Evolutionary conservation across 2,329 filamentous ascomycete species (phyloP).

Genomic region (Bipolaris sorokiniana): DNA sequence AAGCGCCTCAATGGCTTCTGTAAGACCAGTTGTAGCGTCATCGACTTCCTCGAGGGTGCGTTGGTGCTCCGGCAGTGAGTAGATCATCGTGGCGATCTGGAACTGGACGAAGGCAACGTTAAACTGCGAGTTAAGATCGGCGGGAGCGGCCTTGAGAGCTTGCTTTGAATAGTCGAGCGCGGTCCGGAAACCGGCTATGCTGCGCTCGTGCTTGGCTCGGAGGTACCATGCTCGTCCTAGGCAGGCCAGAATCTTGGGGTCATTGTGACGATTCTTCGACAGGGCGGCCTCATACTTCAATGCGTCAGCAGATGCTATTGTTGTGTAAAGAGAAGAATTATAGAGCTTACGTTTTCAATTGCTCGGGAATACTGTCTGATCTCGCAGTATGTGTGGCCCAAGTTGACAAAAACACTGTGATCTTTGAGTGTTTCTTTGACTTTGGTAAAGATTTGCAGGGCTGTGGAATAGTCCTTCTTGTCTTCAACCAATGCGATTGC

Average conservation of each 20-base stretch:
- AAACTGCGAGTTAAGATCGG: conserved; percentile 92
- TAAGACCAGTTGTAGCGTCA: conserved; percentile 78
- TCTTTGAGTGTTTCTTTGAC: conserved; percentile 90
- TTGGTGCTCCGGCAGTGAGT: conserved; percentile 74
- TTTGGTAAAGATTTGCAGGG: conserved; percentile 86
- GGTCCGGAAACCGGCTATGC: conserved; percentile 66
- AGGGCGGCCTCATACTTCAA: conserved; percentile 80
- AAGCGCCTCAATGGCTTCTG: conserved; percentile 79
- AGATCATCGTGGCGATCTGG: conserved; percentile 83
- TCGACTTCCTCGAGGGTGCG: conserved; percentile 81
- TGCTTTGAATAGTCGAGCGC: conserved; percentile 68
- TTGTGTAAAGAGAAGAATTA: not conserved
- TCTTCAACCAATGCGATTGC: conserved; percentile 94
- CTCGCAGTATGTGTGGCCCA: conserved; percentile 92
- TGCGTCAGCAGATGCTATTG: conserved; percentile 16
- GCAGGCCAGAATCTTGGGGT: conserved; percentile 81
- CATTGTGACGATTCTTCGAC: conserved; percentile 76
- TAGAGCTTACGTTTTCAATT: conserved; percentile 74
- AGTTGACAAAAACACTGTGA: conserved; percentile 85
- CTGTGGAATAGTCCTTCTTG: conserved; percentile 83
- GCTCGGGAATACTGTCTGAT: conserved; percentile 87
- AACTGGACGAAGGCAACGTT: conserved; percentile 98
- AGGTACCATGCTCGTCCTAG: conserved; percentile 87
- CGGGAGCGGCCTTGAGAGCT: conserved; percentile 78
- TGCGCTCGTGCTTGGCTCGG: conserved; percentile 74